Evolutionary conservation across 306 rosid species (phyloP), one percentile per base, ranked within the genome.

Genomic region (Corylus avellana): DNA sequence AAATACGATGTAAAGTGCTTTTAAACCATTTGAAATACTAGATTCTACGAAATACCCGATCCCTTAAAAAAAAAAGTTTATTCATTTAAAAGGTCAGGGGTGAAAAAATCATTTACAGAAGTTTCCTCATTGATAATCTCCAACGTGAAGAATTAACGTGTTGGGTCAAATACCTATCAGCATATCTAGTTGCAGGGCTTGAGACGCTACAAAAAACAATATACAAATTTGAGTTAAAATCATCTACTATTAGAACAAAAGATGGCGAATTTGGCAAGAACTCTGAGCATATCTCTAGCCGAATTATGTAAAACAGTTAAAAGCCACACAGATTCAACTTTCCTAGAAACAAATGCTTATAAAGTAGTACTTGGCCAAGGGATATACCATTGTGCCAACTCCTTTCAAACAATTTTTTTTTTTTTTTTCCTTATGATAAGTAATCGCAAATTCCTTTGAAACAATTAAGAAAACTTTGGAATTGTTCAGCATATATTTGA

Each of bases 81-180:
- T 58, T 58, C 12, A 58, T 27, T 58, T 58, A 20, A 20, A 58
- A 22, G 64, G 27, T 1, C 46, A 6, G 46, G 8, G 46, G 46
- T 42, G 1, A 42, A 42, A 42, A 42, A 42, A 58, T 58, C 5
- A 1, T 22, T 27, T 4, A 18, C 29, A 58, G 0, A 42, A 42
- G 46, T 58, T 22, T 22, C 13, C 5, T 58, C n/a, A 58, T 9
- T 22, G n/a, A 35, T 29, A 63, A 63, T 3, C 22, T 35, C 44
- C 14, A 32, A 62, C 37, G 8, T 5, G 8, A 62, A 62, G 32
- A 62, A 8, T 35, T 10, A 17, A 32, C 20, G 39, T 4, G 39
- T 12, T 63, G 79, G 73, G 50, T 76, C 72, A 32, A 70, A 75
- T 61, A 20, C 46, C 32, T 20, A 32, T 4, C 25, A 56, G 25